Evolutionary conservation across 106 monocot genomes (phyloP).

Genomic region (Vanilla planifolia): DNA sequence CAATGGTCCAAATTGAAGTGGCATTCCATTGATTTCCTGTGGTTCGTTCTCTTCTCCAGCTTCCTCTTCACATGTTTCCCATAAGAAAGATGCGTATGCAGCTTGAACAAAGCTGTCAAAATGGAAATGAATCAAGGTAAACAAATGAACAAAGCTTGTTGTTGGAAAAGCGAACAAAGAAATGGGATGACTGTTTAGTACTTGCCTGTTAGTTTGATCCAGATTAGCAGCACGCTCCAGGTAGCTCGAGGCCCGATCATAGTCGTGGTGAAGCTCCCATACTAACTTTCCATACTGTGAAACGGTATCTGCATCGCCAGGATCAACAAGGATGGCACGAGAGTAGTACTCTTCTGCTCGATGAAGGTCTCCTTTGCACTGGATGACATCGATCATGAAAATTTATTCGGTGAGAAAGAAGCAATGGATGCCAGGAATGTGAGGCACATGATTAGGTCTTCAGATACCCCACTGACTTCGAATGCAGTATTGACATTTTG

Average conservation of each 20-base stretch:
- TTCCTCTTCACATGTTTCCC: constrained; percentile 38
- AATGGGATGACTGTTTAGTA: neutral
- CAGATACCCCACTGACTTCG: too few relatives aligned
- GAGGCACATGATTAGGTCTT: too few relatives aligned
- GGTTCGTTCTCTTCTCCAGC: neutral
- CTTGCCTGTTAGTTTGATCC: neutral
- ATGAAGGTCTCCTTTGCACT: constrained; percentile 45
- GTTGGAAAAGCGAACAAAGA: neutral
- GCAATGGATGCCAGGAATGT: too few relatives aligned
- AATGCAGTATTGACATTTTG: too few relatives aligned
- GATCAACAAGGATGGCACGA: constrained; percentile 65
- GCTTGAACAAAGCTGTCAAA: constrained; percentile 46
- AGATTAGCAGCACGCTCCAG: constrained; percentile 40
- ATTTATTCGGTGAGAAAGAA: too few relatives aligned
- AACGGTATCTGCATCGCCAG: constrained; percentile 61
- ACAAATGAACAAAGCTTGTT: too few relatives aligned
- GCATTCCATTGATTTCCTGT: constrained; percentile 9
- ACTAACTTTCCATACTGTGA: constrained; percentile 65
- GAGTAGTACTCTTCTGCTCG: constrained; percentile 79
- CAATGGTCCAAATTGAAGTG: constrained; percentile 16
- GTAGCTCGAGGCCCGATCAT: constrained; percentile 58
- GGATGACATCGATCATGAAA: too few relatives aligned
- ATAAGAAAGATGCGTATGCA: constrained; percentile 54
- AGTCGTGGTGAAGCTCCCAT: constrained; percentile 70
- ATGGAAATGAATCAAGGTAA: neutral